phyloP scores from a whole-genome alignment of 2,329 filamentous ascomycete genomes.

The Hypoxylon sp. region DNA sequence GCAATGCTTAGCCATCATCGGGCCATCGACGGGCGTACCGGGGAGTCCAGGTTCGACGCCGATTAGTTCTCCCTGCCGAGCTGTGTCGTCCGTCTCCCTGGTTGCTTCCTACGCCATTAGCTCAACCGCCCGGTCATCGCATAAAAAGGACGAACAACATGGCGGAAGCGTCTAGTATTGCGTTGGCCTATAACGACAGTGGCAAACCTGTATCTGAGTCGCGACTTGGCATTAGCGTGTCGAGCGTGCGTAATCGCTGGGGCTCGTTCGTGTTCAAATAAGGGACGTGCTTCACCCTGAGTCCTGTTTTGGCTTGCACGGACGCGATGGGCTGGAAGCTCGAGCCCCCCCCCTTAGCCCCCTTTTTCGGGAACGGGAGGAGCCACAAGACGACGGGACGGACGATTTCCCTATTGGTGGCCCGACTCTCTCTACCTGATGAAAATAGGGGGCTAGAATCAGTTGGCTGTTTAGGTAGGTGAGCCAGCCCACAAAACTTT shows the following conservation, averaged over 20 bases:
- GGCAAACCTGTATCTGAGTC: slow-evolving; percentile 2
- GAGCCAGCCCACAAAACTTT: slow-evolving; percentile 17
- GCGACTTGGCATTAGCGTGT: slow-evolving; percentile 1
- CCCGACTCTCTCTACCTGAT: slow-evolving; percentile 1
- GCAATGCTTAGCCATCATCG: slow-evolving; percentile 8
- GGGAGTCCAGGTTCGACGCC: too few relatives aligned
- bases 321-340: not conserved
- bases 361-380: slow-evolving; percentile 14
- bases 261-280: slow-evolving; percentile 30
- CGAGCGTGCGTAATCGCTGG: slow-evolving; percentile 23
- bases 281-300: not conserved
- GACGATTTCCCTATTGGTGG: slow-evolving; percentile 26
- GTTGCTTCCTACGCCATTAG: too few relatives aligned
- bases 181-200: not conserved
- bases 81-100: too few relatives aligned
- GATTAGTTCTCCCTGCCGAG: too few relatives aligned
- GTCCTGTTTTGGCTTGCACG: not conserved
- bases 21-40: too few relatives aligned
- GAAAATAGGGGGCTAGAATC: slow-evolving; percentile 24
- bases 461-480: not conserved
- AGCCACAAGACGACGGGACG: slow-evolving; percentile 14
- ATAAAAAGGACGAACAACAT: not conserved
- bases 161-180: not conserved
- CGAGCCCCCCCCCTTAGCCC: too few relatives aligned
- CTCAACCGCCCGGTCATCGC: not conserved